phyloP scores from a whole-genome alignment of 1,284 basidiomycete species.

The Puccinia hordei region DNA sequence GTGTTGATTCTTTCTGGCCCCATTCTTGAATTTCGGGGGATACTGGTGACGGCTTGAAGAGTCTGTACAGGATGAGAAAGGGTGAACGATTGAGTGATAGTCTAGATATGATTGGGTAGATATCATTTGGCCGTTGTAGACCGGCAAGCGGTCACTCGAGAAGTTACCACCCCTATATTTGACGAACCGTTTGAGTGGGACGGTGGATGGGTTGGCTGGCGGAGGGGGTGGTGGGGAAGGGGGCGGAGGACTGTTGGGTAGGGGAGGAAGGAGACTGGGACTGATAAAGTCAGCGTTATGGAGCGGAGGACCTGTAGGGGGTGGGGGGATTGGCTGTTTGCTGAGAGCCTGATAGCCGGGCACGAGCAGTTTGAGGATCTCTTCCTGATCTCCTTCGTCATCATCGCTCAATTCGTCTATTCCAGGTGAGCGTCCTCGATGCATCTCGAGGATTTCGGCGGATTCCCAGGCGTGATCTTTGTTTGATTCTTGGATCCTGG shows the following conservation, averaged over 20 bases:
- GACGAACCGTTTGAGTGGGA: slow-evolving; percentile 22
- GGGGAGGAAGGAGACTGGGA: background rate
- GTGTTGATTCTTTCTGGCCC: too few species aligned
- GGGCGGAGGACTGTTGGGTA: slow-evolving; percentile 10
- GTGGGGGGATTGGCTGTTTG: background rate
- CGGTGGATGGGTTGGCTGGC: background rate
- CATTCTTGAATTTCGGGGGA: background rate
- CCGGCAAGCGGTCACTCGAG: slow-evolving; percentile 31
- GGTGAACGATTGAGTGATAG: background rate
- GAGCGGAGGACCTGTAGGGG: background rate
- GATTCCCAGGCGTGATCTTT: slow-evolving; percentile 32
- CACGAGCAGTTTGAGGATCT: slow-evolving; percentile 29
- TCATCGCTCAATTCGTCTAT: slow-evolving; percentile 6
- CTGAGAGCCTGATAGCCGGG: slow-evolving; percentile 6
- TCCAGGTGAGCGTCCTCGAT: slow-evolving; percentile 25
- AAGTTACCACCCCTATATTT: slow-evolving; percentile 32
- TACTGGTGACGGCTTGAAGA: background rate
- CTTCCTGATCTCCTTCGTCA: slow-evolving; percentile 28
- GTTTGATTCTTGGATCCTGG: background rate
- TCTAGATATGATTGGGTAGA: slow-evolving; percentile 15
- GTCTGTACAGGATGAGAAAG: background rate
- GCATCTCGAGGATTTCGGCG: slow-evolving; percentile 17
- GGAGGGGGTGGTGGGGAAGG: slow-evolving; percentile 3
- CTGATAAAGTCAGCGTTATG: background rate
- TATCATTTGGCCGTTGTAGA: slow-evolving; percentile 31